Evolutionary conservation across 2,329 filamentous ascomycete genomes (phyloP).

Genomic region (Triangularia verruculosa): DNA sequence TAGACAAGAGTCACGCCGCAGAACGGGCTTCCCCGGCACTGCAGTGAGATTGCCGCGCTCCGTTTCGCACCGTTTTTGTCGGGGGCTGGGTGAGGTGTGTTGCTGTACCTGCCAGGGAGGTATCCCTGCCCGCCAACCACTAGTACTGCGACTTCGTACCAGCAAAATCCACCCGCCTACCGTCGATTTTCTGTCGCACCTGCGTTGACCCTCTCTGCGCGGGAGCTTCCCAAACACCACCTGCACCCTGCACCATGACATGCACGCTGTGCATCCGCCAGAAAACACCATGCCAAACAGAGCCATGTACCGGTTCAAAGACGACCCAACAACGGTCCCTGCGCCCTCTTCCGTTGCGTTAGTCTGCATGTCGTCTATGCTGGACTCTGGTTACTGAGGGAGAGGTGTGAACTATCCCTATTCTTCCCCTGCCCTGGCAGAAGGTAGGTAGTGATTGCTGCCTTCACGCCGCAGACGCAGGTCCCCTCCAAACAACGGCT

Average conservation of each 20-base stretch:
- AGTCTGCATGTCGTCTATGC: conserved; percentile 24
- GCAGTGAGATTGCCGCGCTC: conserved; percentile 14
- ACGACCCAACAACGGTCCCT: conserved; percentile 17
- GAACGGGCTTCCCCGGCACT: conserved; percentile 18
- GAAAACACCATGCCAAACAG: conserved; percentile 17
- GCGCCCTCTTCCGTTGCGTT: conserved; percentile 25
- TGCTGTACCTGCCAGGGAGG: conserved; percentile 4
- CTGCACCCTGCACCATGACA: not conserved
- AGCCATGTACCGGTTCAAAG: conserved; percentile 15
- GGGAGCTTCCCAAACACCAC: not conserved
- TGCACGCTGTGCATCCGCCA: conserved; percentile 22
- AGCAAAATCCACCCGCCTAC: conserved; percentile 3
- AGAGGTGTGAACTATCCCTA: conserved; percentile 12
- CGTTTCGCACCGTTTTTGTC: conserved; percentile 5
- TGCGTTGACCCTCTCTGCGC: conserved; percentile 15
- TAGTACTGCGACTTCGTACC: conserved; percentile 7
- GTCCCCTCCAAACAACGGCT: conserved; percentile 32
- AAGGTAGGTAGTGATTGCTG: conserved; percentile 23
- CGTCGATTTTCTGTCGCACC: conserved; percentile 13
- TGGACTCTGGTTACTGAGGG: conserved; percentile 17
- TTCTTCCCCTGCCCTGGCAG: conserved; percentile 21
- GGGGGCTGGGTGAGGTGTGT: conserved; percentile 1
- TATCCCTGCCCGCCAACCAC: not conserved
- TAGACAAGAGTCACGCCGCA: conserved; percentile 23
- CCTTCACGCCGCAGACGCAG: conserved; percentile 24